These are phyloP conservation scores for Ophiostoma quercus DNA, from an alignment of 2,329 filamentous ascomycete genomes.

Conservation along the genomic window DNA sequence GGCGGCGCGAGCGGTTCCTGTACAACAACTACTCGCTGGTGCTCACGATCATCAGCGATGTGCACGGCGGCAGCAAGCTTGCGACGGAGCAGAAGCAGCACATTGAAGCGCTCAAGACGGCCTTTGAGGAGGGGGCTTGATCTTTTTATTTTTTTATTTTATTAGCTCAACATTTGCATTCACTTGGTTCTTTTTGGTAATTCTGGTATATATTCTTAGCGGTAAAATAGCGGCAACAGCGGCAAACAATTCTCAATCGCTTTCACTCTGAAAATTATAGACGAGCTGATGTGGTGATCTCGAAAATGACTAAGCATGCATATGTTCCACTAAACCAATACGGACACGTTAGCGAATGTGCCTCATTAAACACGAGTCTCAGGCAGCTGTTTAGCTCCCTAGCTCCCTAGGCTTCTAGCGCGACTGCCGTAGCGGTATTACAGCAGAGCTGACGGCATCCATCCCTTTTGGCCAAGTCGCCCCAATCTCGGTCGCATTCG, in stretches of 20 bases:
- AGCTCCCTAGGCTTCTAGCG: conserved; percentile 1
- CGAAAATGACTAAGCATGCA: not conserved
- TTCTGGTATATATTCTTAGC: conserved; percentile 2
- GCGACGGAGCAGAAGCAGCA: conserved; percentile 68
- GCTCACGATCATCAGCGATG: conserved; percentile 83
- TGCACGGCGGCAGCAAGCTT: conserved; percentile 57
- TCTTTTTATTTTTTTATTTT: no score
- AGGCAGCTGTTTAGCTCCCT: conserved; percentile 12
- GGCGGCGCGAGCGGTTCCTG: conserved; percentile 82
- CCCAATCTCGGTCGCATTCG: conserved; percentile 7
- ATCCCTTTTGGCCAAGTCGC: conserved; percentile 15
- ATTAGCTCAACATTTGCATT: not conserved
- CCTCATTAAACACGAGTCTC: not conserved
- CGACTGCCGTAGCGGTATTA: not conserved
- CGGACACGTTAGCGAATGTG: conserved; percentile 8
- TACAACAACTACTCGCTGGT: conserved; percentile 95
- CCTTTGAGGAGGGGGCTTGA: conserved; percentile 47
- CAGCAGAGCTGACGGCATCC: conserved; percentile 5
- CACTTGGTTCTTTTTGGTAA: not conserved
- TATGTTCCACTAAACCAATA: not conserved
- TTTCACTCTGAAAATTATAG: not conserved
- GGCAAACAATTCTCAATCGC: not conserved
- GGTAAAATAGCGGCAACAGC: not conserved
- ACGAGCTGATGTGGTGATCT: not conserved
- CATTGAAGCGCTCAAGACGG: conserved; percentile 62